Base-by-base conservation (phyloP, 768 basidiomycete genomes). In the Gautieria morchelliformis region DNA sequence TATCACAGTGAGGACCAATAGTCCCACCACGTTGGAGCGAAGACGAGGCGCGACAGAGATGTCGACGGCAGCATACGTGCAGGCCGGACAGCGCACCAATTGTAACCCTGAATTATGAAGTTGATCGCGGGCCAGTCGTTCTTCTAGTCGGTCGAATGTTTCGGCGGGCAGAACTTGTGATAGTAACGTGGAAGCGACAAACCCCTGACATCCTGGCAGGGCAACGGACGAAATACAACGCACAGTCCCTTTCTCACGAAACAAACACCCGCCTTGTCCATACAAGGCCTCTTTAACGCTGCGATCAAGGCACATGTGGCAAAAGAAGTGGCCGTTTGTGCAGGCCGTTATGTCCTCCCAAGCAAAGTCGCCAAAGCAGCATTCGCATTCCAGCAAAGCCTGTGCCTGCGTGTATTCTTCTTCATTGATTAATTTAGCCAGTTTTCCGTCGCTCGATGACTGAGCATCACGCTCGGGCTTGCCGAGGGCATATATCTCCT, bases 281-380 rank as follows among this genome's bases (percentile, higher is more conserved):
- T 48, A 54, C 10, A 50, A 19, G 17, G 39, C 57, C 47, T 42
- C 47, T 22, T 50, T 44, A 0, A 58, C 60, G 14, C 33, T 52
- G 9, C 42, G 41, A 14, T 47, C 50, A 48, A 60, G 49, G 40
- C 60, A 61, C 1, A 7, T 22, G 17, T 47, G 24, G 47, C 61
- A 62, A 39, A 60, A 52, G 39, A 59, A 35, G 45, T 60, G 59
- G 7, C 59, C 59, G 11, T 24, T 35, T 7, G 56, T 32, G 37
- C 61, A 62, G 17, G 50, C 46, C 11, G 42, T 51, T 8, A 47
- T 20, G 41, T 62, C 60, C 45, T 62, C 61, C 48, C 62, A 62
- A 14, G 53, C 47, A 33, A 35, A 58, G 45, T 62, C 61, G 32
- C 37, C 51, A 46, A 57, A 62, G 59, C 61, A 62, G 52, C 61